Evolutionary conservation across 169 alveolate genomes (phyloP).

Genomic region (Pseudocohnilembus persalinus): DNA sequence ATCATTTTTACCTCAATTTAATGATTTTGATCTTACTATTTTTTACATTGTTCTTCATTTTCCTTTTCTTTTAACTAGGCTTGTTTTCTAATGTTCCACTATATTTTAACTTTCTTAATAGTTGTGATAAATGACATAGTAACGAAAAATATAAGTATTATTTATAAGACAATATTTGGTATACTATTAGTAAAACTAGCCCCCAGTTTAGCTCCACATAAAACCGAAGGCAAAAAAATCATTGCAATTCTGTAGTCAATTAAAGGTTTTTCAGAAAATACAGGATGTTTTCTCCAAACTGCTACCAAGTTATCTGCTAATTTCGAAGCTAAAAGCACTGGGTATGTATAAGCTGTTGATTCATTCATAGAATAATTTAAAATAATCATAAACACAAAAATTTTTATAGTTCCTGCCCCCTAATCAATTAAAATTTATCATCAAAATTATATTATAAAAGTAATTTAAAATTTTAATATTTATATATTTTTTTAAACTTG

Average conservation of each 20-base stretch:
- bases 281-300: not conserved
- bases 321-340: not conserved
- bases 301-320: not conserved
- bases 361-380: not conserved
- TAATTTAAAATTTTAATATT: too few relatives aligned
- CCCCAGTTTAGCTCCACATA: not conserved
- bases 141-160: not conserved
- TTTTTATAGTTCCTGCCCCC: not conserved
- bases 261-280: not conserved
- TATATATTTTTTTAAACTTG: too few relatives aligned
- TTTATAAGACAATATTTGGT: not conserved
- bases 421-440: not conserved
- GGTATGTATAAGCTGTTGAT: not conserved
- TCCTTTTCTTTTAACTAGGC: not conserved
- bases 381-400: not conserved
- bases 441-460: too few relatives aligned
- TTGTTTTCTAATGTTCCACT: not conserved
- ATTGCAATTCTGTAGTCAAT: not conserved
- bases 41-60: not conserved
- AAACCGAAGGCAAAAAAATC: not conserved
- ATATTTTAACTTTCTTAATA: not conserved
- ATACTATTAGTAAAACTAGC: not conserved
- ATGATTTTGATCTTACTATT: not conserved
- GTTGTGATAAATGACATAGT: not conserved
- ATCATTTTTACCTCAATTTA: not conserved